Evolutionary conservation across 2,329 filamentous ascomycete species (phyloP).

Genomic region (Botrytis elliptica): DNA sequence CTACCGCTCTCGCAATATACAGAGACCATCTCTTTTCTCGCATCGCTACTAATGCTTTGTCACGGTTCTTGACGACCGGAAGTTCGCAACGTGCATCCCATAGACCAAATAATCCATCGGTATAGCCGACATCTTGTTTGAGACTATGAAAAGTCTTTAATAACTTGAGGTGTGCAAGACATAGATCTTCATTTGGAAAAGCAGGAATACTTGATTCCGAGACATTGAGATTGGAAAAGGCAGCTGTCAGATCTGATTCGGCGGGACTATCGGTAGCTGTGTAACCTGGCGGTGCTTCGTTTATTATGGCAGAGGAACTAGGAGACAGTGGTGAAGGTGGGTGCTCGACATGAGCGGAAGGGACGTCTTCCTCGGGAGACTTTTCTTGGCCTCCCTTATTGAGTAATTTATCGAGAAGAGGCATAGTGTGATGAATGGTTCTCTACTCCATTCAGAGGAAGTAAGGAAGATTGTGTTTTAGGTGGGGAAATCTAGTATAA

Average conservation of each 20-base stretch:
- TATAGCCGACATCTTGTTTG: conserved; percentile 64
- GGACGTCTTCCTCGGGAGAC: not conserved
- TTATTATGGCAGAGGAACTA: not conserved
- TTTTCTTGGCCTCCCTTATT: not conserved
- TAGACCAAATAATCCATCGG: conserved; percentile 66
- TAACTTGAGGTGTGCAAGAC: conserved; percentile 72
- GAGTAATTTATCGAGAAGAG: conserved; percentile 1
- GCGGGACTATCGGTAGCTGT: conserved; percentile 15
- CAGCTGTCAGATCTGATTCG: conserved; percentile 34
- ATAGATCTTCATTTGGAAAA: conserved; percentile 52
- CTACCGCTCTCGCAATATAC: conserved; percentile 64
- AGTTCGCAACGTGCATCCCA: conserved; percentile 44
- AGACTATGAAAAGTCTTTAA: conserved; percentile 66
- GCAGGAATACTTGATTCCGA: conserved; percentile 27
- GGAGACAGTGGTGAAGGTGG: not conserved
- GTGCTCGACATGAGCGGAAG: not conserved
- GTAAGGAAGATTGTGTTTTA: not conserved
- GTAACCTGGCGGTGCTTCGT: conserved; percentile 29
- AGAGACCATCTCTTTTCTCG: conserved; percentile 72
- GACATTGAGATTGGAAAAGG: conserved; percentile 44
- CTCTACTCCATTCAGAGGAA: not conserved
- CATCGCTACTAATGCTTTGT: conserved; percentile 50
- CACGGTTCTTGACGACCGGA: conserved; percentile 37
- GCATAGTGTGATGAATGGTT: not conserved
- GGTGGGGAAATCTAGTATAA: not conserved